Base-by-base conservation (phyloP, 805 yeast species). In the Blastobotrys mokoenaii region DNA sequence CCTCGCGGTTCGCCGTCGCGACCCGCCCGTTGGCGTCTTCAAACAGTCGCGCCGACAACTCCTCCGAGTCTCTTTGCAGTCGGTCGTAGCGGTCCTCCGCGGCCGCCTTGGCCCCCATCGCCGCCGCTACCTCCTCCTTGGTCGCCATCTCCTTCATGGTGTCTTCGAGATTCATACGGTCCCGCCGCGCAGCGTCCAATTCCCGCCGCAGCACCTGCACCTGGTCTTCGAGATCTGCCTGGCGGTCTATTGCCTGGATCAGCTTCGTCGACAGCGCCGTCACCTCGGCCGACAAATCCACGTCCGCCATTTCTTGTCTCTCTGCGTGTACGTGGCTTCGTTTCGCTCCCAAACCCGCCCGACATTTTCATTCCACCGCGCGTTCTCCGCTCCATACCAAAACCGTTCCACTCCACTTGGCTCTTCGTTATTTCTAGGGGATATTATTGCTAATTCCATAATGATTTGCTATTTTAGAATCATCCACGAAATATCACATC, bases 11-110 rank as follows among this genome's bases (percentile, higher is more conserved):
- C 0, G 95, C 95, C 50, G 80, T 77, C 41, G 82, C 77, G 6
- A 87, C 96, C 86, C 85, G 84, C 40, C 73, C 72, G 59, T 85
- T 85, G 20, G 96, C 96, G 59, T 86, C 90, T 50, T 77, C 81
- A 59, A 87, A 87, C 41, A 87, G 66, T 2, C 86, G 77, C 1
- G 81, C 87, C 1, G 88, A 76, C 41, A 87, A 64, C 39, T 86
- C 95, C 58, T 83, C 90, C 39, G 84, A 84, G 60, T 87, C 96
- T 17, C 72, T 76, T 49, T 81, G 73, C 40, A 85, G 63, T 48
- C 73, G 71, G 38, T 73, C 67, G 11, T 76, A 80, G 53, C 81
- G 83, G 7, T 63, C 65, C 49, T 80, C 82, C 0, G 86, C 80
- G 2, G 60, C 68, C 6, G 56, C 60, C 49, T 74, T 74, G 15